A percentile compares a stretch with the other conserved stretches of the same genome.
phyloP scores from a whole-genome alignment of 495 filamentous ascomycete species.

The Penicillium fimorum region DNA sequence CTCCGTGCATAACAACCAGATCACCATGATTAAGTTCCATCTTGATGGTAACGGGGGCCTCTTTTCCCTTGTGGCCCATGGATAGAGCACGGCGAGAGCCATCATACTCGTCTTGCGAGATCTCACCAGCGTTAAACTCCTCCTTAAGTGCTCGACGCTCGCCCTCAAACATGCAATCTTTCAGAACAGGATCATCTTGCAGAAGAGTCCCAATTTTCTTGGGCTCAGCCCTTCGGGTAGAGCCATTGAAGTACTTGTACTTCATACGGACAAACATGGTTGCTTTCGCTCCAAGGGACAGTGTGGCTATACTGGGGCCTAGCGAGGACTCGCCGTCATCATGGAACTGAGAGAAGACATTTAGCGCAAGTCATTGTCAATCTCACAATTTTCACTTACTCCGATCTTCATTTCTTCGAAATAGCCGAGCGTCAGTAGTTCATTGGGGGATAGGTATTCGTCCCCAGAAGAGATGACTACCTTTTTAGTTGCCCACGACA shows the following conservation, averaged over 20 bases:
- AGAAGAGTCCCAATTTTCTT: conserved; percentile 1
- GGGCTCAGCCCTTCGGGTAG: conserved; percentile 25
- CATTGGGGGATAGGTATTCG: conserved; percentile 53
- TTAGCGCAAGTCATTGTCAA: conserved; percentile 2
- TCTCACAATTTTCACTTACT: conserved; percentile 45
- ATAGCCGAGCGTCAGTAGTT: conserved; percentile 73
- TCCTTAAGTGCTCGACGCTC: conserved; percentile 40
- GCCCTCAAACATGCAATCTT: conserved; percentile 38
- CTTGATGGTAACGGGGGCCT: conserved; percentile 26
- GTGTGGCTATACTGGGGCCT: conserved; percentile 71
- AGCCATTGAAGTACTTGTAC: conserved; percentile 46
- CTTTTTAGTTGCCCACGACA: conserved; percentile 62
- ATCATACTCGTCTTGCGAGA: conserved; percentile 23
- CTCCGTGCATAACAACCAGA: conserved; percentile 79
- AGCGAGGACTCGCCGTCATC: conserved; percentile 80
- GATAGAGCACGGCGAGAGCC: conserved; percentile 11
- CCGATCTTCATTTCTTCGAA: conserved; percentile 66
- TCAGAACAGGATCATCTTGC: conserved; percentile 30
- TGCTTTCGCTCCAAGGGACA: conserved; percentile 69
- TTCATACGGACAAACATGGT: conserved; percentile 73
- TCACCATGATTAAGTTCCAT: conserved; percentile 70
- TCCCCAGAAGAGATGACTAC: conserved; percentile 32
- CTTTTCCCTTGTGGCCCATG: conserved; percentile 14
- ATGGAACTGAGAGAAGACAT: conserved; percentile 43
- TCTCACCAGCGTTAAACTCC: conserved; percentile 21